Conservation (phyloP, 257 asterid genomes). For the Nicotiana obtusifolia region DNA sequence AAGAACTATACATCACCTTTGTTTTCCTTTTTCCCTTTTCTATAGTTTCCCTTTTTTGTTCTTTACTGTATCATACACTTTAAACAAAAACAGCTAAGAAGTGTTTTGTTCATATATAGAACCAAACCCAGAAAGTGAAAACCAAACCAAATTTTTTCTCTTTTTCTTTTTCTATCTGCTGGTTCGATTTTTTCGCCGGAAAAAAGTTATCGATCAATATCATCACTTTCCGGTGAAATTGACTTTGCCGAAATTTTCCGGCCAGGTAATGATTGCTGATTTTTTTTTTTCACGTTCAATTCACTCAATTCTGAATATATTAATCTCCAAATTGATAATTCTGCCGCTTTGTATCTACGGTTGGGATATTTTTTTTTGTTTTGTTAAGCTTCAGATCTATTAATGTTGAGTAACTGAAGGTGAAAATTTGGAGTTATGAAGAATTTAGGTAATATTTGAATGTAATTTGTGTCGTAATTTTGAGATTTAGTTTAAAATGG, state of each 20-base stretch:
- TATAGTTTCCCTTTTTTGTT: not conserved
- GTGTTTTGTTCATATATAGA: not conserved
- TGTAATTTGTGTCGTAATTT: conserved; percentile 23
- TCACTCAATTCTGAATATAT: not conserved
- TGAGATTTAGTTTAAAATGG: conserved; percentile 48
- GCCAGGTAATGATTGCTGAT: conserved; percentile 30
- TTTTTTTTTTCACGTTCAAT: not conserved
- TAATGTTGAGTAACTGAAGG: conserved; percentile 25
- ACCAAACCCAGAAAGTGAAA: too few species aligned
- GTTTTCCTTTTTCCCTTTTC: not conserved
- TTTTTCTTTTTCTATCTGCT: not conserved
- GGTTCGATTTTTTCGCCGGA: conserved; percentile 21
- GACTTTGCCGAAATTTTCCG: conserved; percentile 13
- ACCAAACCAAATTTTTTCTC: not conserved
- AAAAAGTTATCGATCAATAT: not conserved
- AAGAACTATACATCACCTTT: too few species aligned
- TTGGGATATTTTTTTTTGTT: conserved; percentile 9
- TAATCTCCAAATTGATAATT: not conserved
- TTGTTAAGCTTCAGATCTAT: conserved; percentile 58
- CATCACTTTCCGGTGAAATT: conserved; percentile 14
- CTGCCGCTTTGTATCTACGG: not conserved
- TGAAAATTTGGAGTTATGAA: conserved; percentile 6
- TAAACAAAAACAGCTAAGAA: not conserved
- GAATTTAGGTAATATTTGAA: conserved; percentile 21
- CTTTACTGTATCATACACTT: not conserved